Percentiles rank a stretch among this genome's conserved stretches.
Evolutionary conservation across 2,329 filamentous ascomycete species (phyloP).

Genomic region (Fusarium sororula): DNA sequence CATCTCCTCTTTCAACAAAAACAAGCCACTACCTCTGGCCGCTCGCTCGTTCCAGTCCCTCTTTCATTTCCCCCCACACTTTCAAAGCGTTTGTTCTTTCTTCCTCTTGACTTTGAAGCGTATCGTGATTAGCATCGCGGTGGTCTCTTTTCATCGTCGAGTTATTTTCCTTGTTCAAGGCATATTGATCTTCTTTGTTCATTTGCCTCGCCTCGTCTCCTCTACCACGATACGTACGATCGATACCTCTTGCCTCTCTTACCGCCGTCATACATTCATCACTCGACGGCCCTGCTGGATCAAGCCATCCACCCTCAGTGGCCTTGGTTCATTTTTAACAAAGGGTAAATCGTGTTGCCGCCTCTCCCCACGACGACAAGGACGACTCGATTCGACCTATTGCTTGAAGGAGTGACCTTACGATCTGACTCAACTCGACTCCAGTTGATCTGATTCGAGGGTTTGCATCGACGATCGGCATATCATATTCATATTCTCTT

Average conservation of each 20-base stretch:
- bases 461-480: too few relatives aligned
- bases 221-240: conserved; percentile 13
- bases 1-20: conserved; percentile 54
- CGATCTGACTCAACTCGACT: too few relatives aligned
- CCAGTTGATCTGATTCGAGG: too few relatives aligned
- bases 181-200: neutral
- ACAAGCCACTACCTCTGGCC: conserved; percentile 50
- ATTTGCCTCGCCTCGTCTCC: neutral
- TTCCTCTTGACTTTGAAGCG: conserved; percentile 21
- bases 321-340: neutral
- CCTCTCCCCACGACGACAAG: too few relatives aligned
- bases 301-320: conserved; percentile 8
- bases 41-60: conserved; percentile 54
- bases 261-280: neutral
- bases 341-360: too few relatives aligned
- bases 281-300: conserved; percentile 21
- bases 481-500: too few relatives aligned
- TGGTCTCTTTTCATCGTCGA: conserved; percentile 30
- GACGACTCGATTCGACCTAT: too few relatives aligned
- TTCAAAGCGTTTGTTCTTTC: conserved; percentile 40
- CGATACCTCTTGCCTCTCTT: neutral
- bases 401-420: too few relatives aligned
- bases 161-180: conserved; percentile 7
- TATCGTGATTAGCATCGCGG: conserved; percentile 12
- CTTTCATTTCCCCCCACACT: conserved; percentile 46